Percentiles rank a stretch among this genome's conserved stretches.
Evolutionary conservation across 2,329 filamentous ascomycete species (phyloP).

Genomic region (Tympanopsis confertula): DNA sequence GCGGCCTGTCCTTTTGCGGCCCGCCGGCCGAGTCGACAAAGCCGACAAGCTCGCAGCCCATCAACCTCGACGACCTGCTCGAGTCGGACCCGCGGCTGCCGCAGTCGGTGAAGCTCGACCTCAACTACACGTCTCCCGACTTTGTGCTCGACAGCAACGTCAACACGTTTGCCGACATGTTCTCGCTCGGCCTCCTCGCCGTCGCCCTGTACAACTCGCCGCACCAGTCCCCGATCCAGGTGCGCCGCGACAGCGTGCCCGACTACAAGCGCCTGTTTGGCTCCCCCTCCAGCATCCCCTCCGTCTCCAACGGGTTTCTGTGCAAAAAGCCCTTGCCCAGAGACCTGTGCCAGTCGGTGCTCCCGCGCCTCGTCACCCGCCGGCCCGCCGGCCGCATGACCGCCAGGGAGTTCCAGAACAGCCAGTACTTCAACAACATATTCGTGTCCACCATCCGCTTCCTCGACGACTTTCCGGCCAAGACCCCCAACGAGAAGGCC

Average conservation of each 20-base stretch:
- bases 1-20: background rate
- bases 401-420: constrained; percentile 85
- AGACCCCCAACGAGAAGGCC: constrained; percentile 80
- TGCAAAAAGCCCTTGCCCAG: constrained; percentile 71
- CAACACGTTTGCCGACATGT: constrained; percentile 54
- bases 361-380: constrained; percentile 78
- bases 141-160: constrained; percentile 55
- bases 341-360: constrained; percentile 62
- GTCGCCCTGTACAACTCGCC: constrained; percentile 90
- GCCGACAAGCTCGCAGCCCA: background rate
- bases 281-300: constrained; percentile 68
- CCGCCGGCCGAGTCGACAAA: background rate
- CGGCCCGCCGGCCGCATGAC: constrained; percentile 78
- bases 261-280: constrained; percentile 77
- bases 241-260: constrained; percentile 67
- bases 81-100: constrained; percentile 45
- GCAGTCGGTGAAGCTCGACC: constrained; percentile 45
- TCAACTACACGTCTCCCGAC: constrained; percentile 57
- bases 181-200: constrained; percentile 83
- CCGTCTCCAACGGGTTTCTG: constrained; percentile 71
- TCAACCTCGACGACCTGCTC: background rate
- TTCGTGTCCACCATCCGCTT: constrained; percentile 94
- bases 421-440: constrained; percentile 93
- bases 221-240: constrained; percentile 74
- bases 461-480: constrained; percentile 78